phyloP scores from a whole-genome alignment of 495 filamentous ascomycete species.

The Talaromyces thailandensis region DNA sequence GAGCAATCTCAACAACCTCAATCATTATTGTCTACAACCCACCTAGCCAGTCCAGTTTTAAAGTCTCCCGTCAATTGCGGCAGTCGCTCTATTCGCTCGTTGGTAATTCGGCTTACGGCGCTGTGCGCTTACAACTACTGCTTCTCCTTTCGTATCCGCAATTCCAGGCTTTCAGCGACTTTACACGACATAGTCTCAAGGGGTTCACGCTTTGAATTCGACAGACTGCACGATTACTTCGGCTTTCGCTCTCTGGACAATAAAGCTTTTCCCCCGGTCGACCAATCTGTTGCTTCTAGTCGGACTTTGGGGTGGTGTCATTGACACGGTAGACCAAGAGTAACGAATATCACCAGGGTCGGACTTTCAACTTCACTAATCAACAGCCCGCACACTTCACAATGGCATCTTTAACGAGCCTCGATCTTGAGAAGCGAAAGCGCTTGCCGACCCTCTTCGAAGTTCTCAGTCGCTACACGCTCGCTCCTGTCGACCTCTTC shows the following conservation, averaged over 20 bases:
- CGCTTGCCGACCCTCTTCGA: conserved; percentile 90
- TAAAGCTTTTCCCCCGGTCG: background rate
- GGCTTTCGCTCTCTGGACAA: background rate
- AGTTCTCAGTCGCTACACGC: conserved; percentile 81
- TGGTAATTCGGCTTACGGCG: background rate
- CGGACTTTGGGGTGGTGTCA: background rate
- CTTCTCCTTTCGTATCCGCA: background rate
- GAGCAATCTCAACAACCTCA: conserved; percentile 2
- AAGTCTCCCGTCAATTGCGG: background rate
- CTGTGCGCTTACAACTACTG: background rate
- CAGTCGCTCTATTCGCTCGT: background rate
- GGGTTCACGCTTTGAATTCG: background rate
- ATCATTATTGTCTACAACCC: background rate
- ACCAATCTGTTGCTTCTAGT: background rate
- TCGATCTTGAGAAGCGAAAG: conserved; percentile 43
- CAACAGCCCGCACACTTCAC: background rate
- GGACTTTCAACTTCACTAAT: background rate
- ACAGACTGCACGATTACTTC: background rate
- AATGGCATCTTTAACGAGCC: conserved; percentile 3
- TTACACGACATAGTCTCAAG: background rate
- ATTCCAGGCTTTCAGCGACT: background rate
- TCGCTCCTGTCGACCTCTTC: conserved; percentile 91
- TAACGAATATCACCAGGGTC: background rate
- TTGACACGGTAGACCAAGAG: background rate
- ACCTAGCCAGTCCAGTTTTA: background rate